These are phyloP conservation scores for Ramularia endophylla DNA, from an alignment of 2,329 filamentous ascomycete genomes.

Conservation along the genomic window DNA sequence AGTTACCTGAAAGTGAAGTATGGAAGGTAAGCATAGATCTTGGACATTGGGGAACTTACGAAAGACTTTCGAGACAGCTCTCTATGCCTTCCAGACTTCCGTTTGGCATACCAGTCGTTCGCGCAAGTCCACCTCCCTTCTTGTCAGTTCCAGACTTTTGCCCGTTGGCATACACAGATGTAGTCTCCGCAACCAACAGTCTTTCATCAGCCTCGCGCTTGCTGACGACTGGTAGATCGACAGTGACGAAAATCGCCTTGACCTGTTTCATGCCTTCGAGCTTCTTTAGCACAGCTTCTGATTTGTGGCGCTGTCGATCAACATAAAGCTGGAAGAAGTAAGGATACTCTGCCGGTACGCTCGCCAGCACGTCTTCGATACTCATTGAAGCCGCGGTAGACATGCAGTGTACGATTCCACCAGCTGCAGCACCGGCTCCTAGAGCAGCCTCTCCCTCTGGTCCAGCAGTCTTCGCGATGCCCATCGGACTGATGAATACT, in stretches of 20 bases:
- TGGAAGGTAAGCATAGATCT: too few relatives aligned
- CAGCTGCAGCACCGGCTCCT: constrained; percentile 25
- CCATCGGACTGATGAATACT: constrained; percentile 33
- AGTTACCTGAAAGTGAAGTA: too few relatives aligned
- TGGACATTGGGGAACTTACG: too few relatives aligned
- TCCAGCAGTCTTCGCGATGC: constrained; percentile 28
- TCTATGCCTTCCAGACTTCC: too few relatives aligned
- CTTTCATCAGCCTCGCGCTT: constrained; percentile 49
- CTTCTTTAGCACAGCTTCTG: constrained; percentile 45
- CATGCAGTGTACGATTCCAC: constrained; percentile 30
- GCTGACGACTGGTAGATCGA: constrained; percentile 52
- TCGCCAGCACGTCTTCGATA: constrained; percentile 28
- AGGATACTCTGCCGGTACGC: constrained; percentile 24
- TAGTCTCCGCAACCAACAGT: constrained; percentile 43
- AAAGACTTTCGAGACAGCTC: too few relatives aligned
- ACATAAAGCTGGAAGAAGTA: constrained; percentile 60
- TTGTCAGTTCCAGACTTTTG: constrained; percentile 45
- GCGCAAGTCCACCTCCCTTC: constrained; percentile 50
- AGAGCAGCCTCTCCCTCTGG: constrained; percentile 31
- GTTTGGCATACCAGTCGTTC: too few relatives aligned
- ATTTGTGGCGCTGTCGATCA: constrained; percentile 50
- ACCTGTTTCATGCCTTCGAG: constrained; percentile 42
- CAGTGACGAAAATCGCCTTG: constrained; percentile 53
- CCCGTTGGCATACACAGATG: constrained; percentile 60
- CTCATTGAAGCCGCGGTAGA: constrained; percentile 27